A percentile compares a stretch with the other conserved stretches of the same genome.
These are phyloP conservation scores for Vanrija humicola DNA, from an alignment of 1,284 basidiomycete genomes.

Conservation along the genomic window DNA sequence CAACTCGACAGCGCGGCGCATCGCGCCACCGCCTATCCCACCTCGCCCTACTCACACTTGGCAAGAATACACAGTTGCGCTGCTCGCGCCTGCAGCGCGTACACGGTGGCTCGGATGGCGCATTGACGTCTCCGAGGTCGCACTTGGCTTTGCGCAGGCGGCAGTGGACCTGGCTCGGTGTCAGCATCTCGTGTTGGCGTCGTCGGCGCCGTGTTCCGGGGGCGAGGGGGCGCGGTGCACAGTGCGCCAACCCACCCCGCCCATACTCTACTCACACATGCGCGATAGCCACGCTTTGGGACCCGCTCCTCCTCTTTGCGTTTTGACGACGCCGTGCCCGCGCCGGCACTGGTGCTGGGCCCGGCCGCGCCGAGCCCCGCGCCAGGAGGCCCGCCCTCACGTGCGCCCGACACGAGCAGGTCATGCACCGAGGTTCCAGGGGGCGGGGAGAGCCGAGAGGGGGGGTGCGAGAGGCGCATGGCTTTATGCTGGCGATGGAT, in stretches of 20 bases:
- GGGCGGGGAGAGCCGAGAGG: constrained; percentile 34
- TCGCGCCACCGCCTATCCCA: neutral
- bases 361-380: neutral
- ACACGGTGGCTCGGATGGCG: constrained; percentile 50
- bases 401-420: constrained; percentile 2
- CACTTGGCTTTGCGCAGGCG: constrained; percentile 50
- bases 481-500: neutral
- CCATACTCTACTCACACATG: constrained; percentile 30
- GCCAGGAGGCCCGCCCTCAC: neutral
- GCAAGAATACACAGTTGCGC: constrained; percentile 50
- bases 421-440: constrained; percentile 20
- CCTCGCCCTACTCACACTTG: constrained; percentile 28
- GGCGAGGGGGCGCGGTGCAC: too few relatives aligned
- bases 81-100: constrained; percentile 50
- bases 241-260: too few relatives aligned
- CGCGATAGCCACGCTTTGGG: constrained; percentile 43
- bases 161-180: constrained; percentile 39
- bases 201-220: too few relatives aligned
- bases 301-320: constrained; percentile 22
- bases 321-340: constrained; percentile 1
- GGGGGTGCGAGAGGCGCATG: constrained; percentile 25
- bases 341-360: neutral
- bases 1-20: neutral
- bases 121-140: constrained; percentile 51
- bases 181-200: neutral